Evolutionary conservation across 2,329 filamentous ascomycete species (phyloP).

Genomic region (Raffaelea arxii): DNA sequence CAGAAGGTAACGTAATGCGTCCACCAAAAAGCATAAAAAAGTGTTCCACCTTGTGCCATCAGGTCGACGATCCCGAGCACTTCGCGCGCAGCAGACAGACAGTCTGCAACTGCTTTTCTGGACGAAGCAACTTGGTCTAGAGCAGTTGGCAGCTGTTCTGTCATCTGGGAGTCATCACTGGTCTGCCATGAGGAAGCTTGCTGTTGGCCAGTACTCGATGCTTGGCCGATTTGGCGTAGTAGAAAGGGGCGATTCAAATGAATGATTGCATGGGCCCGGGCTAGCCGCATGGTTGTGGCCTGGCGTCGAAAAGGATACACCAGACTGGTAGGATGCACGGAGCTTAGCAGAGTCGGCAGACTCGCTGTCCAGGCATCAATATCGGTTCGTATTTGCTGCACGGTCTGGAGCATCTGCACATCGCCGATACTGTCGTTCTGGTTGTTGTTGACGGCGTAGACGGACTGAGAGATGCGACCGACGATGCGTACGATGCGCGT

Average conservation of each 20-base stretch:
- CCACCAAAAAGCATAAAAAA: conserved; percentile 41
- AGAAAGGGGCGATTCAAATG: conserved; percentile 46
- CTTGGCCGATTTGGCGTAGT: conserved; percentile 21
- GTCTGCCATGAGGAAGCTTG: too few species aligned
- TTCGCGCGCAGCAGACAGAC: conserved; percentile 34
- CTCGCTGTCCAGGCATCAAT: conserved; percentile 28
- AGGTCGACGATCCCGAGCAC: conserved; percentile 34
- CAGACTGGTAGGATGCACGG: conserved; percentile 32
- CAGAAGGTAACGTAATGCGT: conserved; percentile 45
- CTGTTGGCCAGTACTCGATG: too few species aligned
- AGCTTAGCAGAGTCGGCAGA: conserved; percentile 32
- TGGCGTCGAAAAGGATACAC: conserved; percentile 37
- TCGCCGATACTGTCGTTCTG: conserved; percentile 19
- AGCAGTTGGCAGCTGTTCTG: neutral
- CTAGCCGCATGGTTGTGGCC: conserved; percentile 41
- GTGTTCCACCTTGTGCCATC: conserved; percentile 26
- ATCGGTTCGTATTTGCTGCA: conserved; percentile 25
- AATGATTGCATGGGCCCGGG: conserved; percentile 45
- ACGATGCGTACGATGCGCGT: conserved; percentile 31
- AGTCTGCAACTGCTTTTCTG: conserved; percentile 25
- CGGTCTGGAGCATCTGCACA: conserved; percentile 20
- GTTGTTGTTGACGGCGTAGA: conserved; percentile 28
- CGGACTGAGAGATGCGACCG: conserved; percentile 26
- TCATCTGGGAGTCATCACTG: neutral
- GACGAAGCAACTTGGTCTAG: too few species aligned